Percentiles rank a stretch among this genome's conserved stretches.
phyloP scores from a whole-genome alignment of 2,329 filamentous ascomycete genomes.

The Ophiostoma piceae region DNA sequence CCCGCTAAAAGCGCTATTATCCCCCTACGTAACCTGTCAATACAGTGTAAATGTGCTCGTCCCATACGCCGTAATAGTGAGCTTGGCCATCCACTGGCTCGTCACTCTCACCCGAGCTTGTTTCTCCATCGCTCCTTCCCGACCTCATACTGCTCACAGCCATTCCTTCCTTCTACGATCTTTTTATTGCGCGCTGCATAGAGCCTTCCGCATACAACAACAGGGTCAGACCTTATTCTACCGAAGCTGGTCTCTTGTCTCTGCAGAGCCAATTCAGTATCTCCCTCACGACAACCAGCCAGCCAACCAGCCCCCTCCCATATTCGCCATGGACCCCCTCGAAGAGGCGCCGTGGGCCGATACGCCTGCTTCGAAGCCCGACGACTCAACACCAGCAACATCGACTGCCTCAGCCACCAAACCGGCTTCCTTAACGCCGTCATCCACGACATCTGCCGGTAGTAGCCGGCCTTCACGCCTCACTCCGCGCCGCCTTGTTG shows the following conservation, averaged over 20 bases:
- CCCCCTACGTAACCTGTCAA: background rate
- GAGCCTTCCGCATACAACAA: background rate
- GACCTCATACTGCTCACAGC: background rate
- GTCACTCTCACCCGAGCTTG: conserved; percentile 11
- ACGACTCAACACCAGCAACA: conserved; percentile 28
- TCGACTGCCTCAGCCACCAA: conserved; percentile 34
- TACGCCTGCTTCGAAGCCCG: conserved; percentile 31
- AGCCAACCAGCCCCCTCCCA: background rate
- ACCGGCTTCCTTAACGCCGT: conserved; percentile 24
- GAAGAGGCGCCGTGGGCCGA: conserved; percentile 53
- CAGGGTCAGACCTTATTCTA: background rate
- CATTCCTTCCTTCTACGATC: background rate
- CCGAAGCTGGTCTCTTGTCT: background rate
- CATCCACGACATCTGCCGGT: conserved; percentile 31
- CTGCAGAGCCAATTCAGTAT: background rate
- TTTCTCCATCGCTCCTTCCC: conserved; percentile 12
- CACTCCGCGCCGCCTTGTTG: conserved; percentile 59
- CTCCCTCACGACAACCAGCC: background rate
- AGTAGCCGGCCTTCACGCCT: conserved; percentile 41
- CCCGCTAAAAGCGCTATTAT: conserved; percentile 7
- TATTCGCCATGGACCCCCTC: conserved; percentile 41
- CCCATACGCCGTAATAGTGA: background rate
- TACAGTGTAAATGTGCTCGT: background rate
- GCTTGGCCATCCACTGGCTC: conserved; percentile 8
- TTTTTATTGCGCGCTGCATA: background rate